Conservation (phyloP, 2,329 filamentous ascomycete genomes). For the Fusarium incarnatum region DNA sequence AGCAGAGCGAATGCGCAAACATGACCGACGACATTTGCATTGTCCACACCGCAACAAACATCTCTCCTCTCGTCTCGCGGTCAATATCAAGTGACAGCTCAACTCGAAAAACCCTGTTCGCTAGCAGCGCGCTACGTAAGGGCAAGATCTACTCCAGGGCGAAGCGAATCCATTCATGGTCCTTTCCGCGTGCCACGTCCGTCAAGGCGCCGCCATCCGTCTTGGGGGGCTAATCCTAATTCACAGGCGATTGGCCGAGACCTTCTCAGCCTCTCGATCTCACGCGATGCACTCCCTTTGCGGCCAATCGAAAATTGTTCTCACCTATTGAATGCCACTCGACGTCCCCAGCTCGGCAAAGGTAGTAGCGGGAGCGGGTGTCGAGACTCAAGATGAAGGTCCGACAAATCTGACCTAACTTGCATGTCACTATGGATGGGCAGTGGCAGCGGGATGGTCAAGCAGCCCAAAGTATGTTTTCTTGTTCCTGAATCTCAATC, state of each 20-base stretch:
- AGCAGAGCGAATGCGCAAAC: constrained; percentile 6
- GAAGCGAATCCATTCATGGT: constrained; percentile 27
- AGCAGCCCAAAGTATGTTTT: constrained; percentile 3
- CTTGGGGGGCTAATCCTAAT: constrained; percentile 9
- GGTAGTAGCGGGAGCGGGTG: constrained; percentile 15
- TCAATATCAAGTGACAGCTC: constrained; percentile 8
- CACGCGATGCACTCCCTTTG: neutral
- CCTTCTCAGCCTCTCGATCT: constrained; percentile 16
- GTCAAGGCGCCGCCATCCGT: constrained; percentile 21
- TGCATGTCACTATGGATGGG: constrained; percentile 22
- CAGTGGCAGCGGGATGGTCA: constrained; percentile 20
- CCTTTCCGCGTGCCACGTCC: constrained; percentile 17
- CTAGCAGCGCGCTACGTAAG: constrained; percentile 10
- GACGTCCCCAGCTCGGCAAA: constrained; percentile 3
- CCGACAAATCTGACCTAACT: constrained; percentile 14
- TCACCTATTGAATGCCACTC: neutral
- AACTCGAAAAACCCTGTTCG: neutral
- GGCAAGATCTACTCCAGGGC: neutral
- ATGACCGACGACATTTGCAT: neutral
- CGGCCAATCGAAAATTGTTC: constrained; percentile 6
- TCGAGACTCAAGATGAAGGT: neutral
- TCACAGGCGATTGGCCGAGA: constrained; percentile 17
- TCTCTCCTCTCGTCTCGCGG: neutral
- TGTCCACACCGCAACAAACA: constrained; percentile 18
- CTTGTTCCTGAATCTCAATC: neutral